Conservation (phyloP, 1,284 basidiomycete species). For the Ustilago vetiveriae region DNA sequence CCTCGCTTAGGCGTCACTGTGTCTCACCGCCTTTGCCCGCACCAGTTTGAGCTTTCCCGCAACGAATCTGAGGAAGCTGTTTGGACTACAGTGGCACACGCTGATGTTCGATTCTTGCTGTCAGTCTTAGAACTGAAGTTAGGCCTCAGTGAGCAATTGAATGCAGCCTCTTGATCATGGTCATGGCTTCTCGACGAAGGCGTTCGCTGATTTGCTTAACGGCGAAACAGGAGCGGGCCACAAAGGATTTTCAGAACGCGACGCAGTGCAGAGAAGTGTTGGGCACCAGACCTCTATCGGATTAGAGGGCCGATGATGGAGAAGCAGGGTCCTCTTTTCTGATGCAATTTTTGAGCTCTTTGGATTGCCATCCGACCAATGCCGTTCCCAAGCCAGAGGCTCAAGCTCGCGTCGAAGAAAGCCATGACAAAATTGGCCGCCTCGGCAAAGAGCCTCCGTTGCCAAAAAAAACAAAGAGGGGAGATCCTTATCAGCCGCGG, state of each 20-base stretch:
- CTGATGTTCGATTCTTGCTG: no score
- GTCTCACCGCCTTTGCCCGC: neutral
- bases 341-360: no score
- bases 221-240: conserved; percentile 18
- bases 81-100: no score
- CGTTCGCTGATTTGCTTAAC: no score
- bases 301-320: neutral
- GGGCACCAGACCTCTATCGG: conserved; percentile 6
- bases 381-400: no score
- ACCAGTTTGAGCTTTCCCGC: no score
- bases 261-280: neutral
- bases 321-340: conserved; percentile 20
- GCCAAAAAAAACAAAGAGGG: neutral
- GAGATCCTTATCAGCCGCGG: conserved; percentile 33
- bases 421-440: conserved; percentile 22
- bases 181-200: no score
- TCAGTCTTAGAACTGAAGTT: no score
- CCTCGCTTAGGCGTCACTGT: conserved; percentile 20
- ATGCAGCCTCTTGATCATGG: no score
- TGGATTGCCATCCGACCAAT: conserved; percentile 19
- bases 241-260: conserved; percentile 1
- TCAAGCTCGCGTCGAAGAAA: neutral
- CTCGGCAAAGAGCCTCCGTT: conserved; percentile 7
- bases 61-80: no score
- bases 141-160: no score